phyloP scores from a whole-genome alignment of 441 rosid species.

The Kokia cookei region DNA sequence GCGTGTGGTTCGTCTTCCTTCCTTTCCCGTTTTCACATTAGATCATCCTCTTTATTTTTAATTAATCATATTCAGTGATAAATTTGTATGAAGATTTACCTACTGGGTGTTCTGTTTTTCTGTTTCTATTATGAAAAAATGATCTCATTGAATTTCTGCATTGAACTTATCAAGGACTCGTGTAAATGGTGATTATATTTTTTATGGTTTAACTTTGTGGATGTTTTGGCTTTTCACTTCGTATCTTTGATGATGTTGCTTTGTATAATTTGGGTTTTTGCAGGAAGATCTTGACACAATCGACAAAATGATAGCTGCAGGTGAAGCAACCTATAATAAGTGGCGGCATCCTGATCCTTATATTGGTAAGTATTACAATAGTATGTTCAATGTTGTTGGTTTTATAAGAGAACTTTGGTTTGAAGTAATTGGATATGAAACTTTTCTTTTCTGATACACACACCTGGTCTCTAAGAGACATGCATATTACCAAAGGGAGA shows the following conservation, averaged over 20 bases:
- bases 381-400: not conserved
- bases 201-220: not conserved
- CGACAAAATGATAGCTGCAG: slow-evolving; percentile 69
- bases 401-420: not conserved
- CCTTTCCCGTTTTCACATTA: not conserved
- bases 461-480: not conserved
- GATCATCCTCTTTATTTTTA: not conserved
- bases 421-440: not conserved
- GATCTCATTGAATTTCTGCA: not conserved
- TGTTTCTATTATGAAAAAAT: not conserved
- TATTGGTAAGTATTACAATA: slow-evolving; percentile 35
- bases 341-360: slow-evolving; percentile 98
- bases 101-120: not conserved
- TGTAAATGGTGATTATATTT: not conserved
- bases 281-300: slow-evolving; percentile 80
- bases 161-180: not conserved
- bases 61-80: not conserved
- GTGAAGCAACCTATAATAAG: slow-evolving; percentile 69
- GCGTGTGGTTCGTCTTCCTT: slow-evolving; percentile 51
- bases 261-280: slow-evolving; percentile 1
- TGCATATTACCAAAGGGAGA: not conserved
- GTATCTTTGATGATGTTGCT: not conserved
- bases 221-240: not conserved
- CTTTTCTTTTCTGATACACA: not conserved
- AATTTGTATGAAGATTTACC: not conserved